These are phyloP conservation scores for Bruguiera sexangula DNA, from an alignment of 345 rosid species.

Conservation along the genomic window DNA sequence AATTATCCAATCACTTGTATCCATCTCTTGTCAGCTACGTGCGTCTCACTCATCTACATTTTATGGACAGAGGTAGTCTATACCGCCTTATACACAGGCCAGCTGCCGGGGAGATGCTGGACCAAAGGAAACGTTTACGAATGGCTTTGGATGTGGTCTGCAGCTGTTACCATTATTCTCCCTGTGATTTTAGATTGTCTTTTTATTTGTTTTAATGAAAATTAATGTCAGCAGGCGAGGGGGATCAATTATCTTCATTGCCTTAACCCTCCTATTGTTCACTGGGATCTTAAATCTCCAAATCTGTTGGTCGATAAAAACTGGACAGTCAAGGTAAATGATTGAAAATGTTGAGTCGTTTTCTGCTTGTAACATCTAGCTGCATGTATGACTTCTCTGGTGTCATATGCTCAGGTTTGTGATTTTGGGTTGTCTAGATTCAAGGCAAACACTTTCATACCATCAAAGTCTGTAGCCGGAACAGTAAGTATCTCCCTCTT, in stretches of 20 bases:
- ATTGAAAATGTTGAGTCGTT: background rate
- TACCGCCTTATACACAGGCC: conserved; percentile 88
- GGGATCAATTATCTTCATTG: conserved; percentile 94
- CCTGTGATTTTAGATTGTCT: background rate
- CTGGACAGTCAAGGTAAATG: conserved; percentile 85
- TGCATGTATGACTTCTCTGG: background rate
- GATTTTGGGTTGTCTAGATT: conserved; percentile 97
- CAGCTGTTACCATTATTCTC: conserved; percentile 10
- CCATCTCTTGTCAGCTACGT: background rate
- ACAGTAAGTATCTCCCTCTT: conserved; percentile 55
- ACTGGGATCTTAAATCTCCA: conserved; percentile 97
- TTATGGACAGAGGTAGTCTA: conserved; percentile 77
- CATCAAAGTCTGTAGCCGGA: conserved; percentile 98
- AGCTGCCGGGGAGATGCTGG: conserved; percentile 74
- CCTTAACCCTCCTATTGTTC: conserved; percentile 85
- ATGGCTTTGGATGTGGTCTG: conserved; percentile 96
- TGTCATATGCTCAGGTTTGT: conserved; percentile 54
- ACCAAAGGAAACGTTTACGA: conserved; percentile 80
- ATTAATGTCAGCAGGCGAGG: conserved; percentile 68
- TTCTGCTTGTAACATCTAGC: background rate
- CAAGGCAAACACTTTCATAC: conserved; percentile 78
- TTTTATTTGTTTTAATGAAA: conserved; percentile 1
- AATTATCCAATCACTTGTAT: conserved; percentile 11
- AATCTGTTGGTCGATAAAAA: conserved; percentile 92
- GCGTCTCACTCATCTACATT: conserved; percentile 3